phyloP scores from a whole-genome alignment of 306 rosid species.

The Corylus americana region DNA sequence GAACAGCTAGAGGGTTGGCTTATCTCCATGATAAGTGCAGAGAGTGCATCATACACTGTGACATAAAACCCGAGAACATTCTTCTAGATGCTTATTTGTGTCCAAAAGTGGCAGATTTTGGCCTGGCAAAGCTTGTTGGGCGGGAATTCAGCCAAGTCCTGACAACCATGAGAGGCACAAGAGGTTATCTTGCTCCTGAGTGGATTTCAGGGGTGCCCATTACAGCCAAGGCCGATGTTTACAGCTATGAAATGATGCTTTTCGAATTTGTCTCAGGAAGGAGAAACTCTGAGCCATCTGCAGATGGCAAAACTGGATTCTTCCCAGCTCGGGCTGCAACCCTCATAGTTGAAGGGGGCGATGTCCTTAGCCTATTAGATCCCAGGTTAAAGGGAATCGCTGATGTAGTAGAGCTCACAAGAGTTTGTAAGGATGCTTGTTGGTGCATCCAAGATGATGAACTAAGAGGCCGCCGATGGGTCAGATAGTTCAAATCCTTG shows the following conservation, averaged over 20 bases:
- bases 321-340: constrained; percentile 42
- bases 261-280: constrained; percentile 51
- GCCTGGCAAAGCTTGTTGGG: constrained; percentile 54
- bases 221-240: constrained; percentile 51
- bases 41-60: constrained; percentile 64
- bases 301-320: constrained; percentile 29
- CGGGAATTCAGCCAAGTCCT: constrained; percentile 52
- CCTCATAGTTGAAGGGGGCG: constrained; percentile 32
- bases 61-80: constrained; percentile 69
- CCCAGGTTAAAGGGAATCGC: constrained; percentile 35
- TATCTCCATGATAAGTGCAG: constrained; percentile 60
- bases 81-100: constrained; percentile 37
- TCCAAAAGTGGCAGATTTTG: constrained; percentile 62
- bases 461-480: constrained; percentile 47
- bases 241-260: constrained; percentile 59
- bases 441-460: constrained; percentile 68
- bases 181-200: constrained; percentile 68
- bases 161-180: constrained; percentile 67
- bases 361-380: constrained; percentile 32
- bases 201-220: constrained; percentile 58
- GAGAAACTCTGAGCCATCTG: constrained; percentile 46
- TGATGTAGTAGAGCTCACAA: constrained; percentile 35
- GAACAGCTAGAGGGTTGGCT: constrained; percentile 51
- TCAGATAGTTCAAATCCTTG: constrained; percentile 9
- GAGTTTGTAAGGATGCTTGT: constrained; percentile 43